phyloP scores from a whole-genome alignment of 2,329 filamentous ascomycete genomes.

The Aspergillus puulaauensis region DNA sequence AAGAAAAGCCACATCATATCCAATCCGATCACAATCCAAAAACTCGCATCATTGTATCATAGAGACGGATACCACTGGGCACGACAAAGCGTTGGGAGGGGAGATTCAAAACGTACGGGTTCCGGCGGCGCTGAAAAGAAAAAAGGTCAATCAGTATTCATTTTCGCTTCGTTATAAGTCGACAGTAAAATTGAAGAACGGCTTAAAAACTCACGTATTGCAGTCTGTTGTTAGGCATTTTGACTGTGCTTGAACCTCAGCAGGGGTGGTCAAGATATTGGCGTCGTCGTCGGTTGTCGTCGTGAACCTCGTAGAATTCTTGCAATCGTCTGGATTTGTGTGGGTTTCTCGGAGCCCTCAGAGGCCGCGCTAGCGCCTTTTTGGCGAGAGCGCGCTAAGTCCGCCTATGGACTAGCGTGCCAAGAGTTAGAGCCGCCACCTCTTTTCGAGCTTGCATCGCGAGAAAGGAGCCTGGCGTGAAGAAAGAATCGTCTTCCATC shows the following conservation, averaged over 20 bases:
- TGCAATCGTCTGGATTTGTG: slow-evolving; percentile 42
- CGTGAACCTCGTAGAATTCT: slow-evolving; percentile 44
- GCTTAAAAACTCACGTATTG: slow-evolving; percentile 43
- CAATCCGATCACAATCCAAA: background rate
- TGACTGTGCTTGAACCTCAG: slow-evolving; percentile 47
- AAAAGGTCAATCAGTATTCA: slow-evolving; percentile 27
- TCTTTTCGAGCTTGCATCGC: slow-evolving; percentile 31
- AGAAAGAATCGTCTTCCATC: slow-evolving; percentile 23
- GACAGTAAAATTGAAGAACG: background rate
- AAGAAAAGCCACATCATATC: background rate
- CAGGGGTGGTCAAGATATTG: slow-evolving; percentile 42
- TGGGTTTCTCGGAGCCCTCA: slow-evolving; percentile 45
- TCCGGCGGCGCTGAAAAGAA: slow-evolving; percentile 65
- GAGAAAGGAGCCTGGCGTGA: slow-evolving; percentile 19
- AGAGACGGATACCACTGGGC: slow-evolving; percentile 19
- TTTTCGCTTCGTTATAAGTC: background rate
- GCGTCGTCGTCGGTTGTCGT: slow-evolving; percentile 44
- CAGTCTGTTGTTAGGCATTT: slow-evolving; percentile 55
- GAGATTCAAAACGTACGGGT: slow-evolving; percentile 63
- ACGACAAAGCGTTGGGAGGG: slow-evolving; percentile 12
- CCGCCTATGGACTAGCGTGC: slow-evolving; percentile 22
- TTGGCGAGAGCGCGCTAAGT: slow-evolving; percentile 37
- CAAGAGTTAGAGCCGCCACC: slow-evolving; percentile 35
- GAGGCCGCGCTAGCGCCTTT: slow-evolving; percentile 39
- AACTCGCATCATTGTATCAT: slow-evolving; percentile 12